Evolutionary conservation across 116 monocot species (phyloP).

Genomic region (Papilionanthe hybrid): DNA sequence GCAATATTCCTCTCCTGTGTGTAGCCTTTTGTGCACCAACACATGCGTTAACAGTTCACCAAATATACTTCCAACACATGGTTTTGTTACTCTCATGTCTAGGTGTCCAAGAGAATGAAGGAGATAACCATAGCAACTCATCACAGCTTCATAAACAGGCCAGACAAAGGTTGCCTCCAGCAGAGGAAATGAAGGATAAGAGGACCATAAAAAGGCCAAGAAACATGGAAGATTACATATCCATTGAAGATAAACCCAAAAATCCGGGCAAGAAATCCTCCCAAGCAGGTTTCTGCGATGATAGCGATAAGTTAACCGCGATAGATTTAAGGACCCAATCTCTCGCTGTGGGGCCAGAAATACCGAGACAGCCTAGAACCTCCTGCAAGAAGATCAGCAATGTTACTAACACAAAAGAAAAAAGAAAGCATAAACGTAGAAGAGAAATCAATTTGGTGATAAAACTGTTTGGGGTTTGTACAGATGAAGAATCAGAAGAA

Average conservation of each 20-base stretch:
- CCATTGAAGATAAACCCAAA: background rate
- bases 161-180: constrained; percentile 1
- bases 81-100: background rate
- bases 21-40: background rate
- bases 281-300: background rate
- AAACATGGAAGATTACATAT: background rate
- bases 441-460: constrained; percentile 11
- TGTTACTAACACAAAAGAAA: background rate
- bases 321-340: background rate
- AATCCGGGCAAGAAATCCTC: background rate
- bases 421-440: background rate
- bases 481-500: constrained; percentile 12
- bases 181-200: constrained; percentile 5
- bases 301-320: background rate
- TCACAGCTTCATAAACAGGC: background rate
- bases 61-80: background rate
- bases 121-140: background rate
- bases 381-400: background rate
- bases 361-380: constrained; percentile 3
- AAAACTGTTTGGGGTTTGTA: background rate
- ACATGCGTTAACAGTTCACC: background rate
- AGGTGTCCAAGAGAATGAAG: background rate
- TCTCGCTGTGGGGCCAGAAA: background rate
- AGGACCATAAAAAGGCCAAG: background rate
- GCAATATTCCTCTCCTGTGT: background rate